phyloP scores from a whole-genome alignment of 1,284 basidiomycete species.

The Melampsora larici-populina region DNA sequence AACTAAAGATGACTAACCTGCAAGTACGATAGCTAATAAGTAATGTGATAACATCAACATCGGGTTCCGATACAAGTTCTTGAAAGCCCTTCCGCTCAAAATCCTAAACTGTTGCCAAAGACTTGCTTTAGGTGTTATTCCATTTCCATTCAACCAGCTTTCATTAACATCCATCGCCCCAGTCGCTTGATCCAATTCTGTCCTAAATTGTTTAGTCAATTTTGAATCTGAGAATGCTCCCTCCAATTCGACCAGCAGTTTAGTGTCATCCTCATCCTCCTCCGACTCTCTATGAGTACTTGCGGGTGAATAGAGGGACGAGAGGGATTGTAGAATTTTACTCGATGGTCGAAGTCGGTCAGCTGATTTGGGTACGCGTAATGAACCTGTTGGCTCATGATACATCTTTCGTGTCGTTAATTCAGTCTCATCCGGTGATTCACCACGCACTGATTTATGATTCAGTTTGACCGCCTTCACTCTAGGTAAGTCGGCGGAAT shows the following conservation, averaged over 20 bases:
- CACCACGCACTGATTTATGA: background rate
- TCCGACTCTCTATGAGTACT: background rate
- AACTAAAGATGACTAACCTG: conserved; percentile 66
- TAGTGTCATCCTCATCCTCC: conserved; percentile 11
- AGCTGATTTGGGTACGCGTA: background rate
- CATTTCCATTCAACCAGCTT: background rate
- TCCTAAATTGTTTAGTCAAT: conserved; percentile 64
- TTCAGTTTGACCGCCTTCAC: conserved; percentile 10
- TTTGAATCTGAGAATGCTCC: conserved; percentile 68
- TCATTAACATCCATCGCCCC: conserved; percentile 14
- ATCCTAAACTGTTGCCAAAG: conserved; percentile 88
- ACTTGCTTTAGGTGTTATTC: conserved; percentile 62
- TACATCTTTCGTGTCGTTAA: conserved; percentile 8
- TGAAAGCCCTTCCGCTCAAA: conserved; percentile 91
- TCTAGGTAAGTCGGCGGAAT: background rate
- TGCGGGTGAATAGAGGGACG: background rate
- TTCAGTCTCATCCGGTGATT: conserved; percentile 13
- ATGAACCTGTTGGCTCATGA: conserved; percentile 1
- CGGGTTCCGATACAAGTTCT: conserved; percentile 85
- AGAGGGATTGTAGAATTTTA: background rate
- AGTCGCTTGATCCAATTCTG: conserved; percentile 61
- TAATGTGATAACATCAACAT: conserved; percentile 88
- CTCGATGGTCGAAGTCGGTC: background rate
- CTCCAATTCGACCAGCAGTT: conserved; percentile 66
- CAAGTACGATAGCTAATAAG: conserved; percentile 73